phyloP scores from a whole-genome alignment of 441 rosid species.

The Codiaeum variegatum region DNA sequence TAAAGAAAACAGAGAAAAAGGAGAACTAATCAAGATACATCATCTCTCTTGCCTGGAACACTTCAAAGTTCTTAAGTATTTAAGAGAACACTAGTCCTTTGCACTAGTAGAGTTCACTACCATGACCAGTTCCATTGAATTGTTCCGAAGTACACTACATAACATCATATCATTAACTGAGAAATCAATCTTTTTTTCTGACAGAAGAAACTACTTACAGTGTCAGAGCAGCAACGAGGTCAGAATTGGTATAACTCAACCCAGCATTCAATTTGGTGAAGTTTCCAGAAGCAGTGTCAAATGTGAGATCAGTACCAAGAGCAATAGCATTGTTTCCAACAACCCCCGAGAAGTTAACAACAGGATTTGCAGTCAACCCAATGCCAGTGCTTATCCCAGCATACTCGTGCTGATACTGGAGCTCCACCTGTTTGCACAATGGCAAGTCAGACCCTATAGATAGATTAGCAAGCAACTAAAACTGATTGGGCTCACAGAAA shows the following conservation, averaged over 20 bases:
- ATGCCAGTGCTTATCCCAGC: conserved; percentile 81
- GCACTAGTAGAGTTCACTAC: not conserved
- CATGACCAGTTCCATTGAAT: not conserved
- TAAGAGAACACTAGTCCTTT: not conserved
- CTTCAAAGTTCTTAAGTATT: not conserved
- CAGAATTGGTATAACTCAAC: conserved; percentile 53
- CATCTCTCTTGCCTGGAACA: not conserved
- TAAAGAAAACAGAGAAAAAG: not conserved
- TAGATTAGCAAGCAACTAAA: not conserved
- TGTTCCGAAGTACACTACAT: no score
- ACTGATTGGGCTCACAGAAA: not conserved
- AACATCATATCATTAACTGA: not conserved
- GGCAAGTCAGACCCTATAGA: conserved; percentile 16
- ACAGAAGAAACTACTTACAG: conserved; percentile 52
- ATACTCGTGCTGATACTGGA: conserved; percentile 85
- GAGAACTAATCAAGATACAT: not conserved
- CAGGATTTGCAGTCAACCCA: conserved; percentile 76
- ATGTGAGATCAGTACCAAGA: conserved; percentile 79
- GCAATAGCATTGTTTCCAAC: conserved; percentile 56
- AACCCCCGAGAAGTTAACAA: conserved; percentile 85
- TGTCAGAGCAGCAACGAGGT: conserved; percentile 67
- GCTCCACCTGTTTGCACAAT: conserved; percentile 56
- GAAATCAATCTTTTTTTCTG: no score
- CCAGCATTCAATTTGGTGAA: conserved; percentile 77
- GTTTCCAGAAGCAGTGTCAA: conserved; percentile 73